A percentile compares a stretch with the other conserved stretches of the same genome.
phyloP scores from a whole-genome alignment of 768 basidiomycete species.

The Phlegmacium glaucopus region DNA sequence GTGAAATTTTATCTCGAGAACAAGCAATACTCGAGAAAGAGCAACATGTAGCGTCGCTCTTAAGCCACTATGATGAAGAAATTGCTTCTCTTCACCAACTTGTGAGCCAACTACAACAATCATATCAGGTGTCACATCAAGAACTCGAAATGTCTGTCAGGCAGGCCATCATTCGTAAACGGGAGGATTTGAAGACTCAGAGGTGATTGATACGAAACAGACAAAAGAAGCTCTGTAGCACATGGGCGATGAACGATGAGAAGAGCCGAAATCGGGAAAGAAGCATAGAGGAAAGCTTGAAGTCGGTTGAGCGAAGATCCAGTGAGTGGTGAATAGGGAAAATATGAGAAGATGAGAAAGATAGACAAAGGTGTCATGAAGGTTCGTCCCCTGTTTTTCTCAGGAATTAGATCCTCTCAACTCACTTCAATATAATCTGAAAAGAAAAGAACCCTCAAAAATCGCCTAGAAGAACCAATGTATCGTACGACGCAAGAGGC shows the following conservation, averaged over 20 bases:
- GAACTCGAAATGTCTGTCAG: slow-evolving; percentile 46
- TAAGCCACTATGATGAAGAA: slow-evolving; percentile 60
- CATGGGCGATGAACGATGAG: slow-evolving; percentile 53
- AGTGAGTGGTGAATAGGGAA: slow-evolving; percentile 49
- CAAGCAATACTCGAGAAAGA: slow-evolving; percentile 53
- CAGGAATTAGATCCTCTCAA: not conserved
- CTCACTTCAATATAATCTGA: slow-evolving; percentile 27
- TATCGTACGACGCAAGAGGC: slow-evolving; percentile 24
- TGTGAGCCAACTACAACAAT: slow-evolving; percentile 39
- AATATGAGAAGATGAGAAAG: slow-evolving; percentile 42
- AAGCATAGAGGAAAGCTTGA: slow-evolving; percentile 44
- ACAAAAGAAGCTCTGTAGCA: slow-evolving; percentile 59
- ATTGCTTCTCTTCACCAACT: slow-evolving; percentile 45
- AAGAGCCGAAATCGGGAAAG: slow-evolving; percentile 48
- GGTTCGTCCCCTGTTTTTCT: slow-evolving; percentile 8
- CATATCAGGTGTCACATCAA: slow-evolving; percentile 10
- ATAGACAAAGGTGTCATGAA: slow-evolving; percentile 28
- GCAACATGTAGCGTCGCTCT: slow-evolving; percentile 39
- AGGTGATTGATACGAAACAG: slow-evolving; percentile 54
- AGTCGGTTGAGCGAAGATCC: slow-evolving; percentile 48
- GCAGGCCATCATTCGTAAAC: slow-evolving; percentile 52
- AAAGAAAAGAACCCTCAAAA: slow-evolving; percentile 62
- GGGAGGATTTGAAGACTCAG: slow-evolving; percentile 75
- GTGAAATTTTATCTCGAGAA: slow-evolving; percentile 60
- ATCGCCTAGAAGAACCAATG: slow-evolving; percentile 55